Conservation (phyloP, 2,329 filamentous ascomycete species). For the Teratosphaeria viscida region DNA sequence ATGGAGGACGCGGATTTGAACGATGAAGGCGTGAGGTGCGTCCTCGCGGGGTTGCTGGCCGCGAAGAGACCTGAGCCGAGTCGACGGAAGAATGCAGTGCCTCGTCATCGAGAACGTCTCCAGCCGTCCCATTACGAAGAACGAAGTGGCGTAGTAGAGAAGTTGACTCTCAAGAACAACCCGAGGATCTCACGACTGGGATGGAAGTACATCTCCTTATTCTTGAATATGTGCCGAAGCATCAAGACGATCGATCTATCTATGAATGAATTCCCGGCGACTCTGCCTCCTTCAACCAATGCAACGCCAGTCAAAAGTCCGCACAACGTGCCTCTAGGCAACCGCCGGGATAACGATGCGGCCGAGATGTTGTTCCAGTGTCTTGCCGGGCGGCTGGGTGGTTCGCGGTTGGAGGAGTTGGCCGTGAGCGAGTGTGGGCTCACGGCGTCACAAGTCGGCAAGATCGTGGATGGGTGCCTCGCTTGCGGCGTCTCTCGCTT, state of each 20-base stretch:
- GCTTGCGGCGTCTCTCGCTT: slow-evolving; percentile 68
- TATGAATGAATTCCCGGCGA: slow-evolving; percentile 63
- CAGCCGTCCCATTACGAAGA: slow-evolving; percentile 20
- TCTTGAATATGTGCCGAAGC: slow-evolving; percentile 80
- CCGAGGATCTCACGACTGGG: slow-evolving; percentile 71
- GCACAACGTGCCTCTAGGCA: slow-evolving; percentile 18
- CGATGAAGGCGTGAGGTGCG: slow-evolving; percentile 76
- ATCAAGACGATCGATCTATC: slow-evolving; percentile 81
- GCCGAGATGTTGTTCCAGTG: slow-evolving; percentile 62
- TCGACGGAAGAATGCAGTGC: slow-evolving; percentile 17
- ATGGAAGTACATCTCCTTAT: slow-evolving; percentile 84
- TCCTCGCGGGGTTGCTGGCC: slow-evolving; percentile 75
- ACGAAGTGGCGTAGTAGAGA: slow-evolving; percentile 68
- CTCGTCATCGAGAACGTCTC: slow-evolving; percentile 17
- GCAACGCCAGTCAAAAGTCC: slow-evolving; percentile 13
- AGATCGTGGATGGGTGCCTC: slow-evolving; percentile 71
- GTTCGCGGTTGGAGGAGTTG: slow-evolving; percentile 67
- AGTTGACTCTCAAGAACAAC: slow-evolving; percentile 82
- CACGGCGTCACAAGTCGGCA: slow-evolving; percentile 58
- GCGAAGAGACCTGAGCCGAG: slow-evolving; percentile 54
- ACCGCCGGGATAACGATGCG: slow-evolving; percentile 36
- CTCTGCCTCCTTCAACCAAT: slow-evolving; percentile 18
- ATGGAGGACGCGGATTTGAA: slow-evolving; percentile 79
- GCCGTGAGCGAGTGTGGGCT: slow-evolving; percentile 72
- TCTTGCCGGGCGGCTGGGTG: slow-evolving; percentile 65